Conservation (phyloP, 768 basidiomycete genomes). For the Dentipellis sp. region DNA sequence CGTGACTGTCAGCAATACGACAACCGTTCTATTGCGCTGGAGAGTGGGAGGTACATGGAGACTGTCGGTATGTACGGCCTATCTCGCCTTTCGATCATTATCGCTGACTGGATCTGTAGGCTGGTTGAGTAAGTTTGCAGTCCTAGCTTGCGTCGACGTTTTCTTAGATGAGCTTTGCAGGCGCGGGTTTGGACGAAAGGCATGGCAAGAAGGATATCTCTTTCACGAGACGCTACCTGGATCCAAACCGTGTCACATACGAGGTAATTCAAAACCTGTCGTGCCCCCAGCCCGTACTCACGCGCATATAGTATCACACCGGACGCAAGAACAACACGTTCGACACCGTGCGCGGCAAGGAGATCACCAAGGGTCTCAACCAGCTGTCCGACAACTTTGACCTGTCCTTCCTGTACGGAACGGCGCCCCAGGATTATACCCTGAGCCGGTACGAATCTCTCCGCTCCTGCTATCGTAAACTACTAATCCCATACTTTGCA, state of each 20-base stretch:
- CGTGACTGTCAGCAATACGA: slow-evolving; percentile 73
- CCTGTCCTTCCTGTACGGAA: slow-evolving; percentile 55
- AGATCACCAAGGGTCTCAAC: slow-evolving; percentile 47
- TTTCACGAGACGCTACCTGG: slow-evolving; percentile 67
- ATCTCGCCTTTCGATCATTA: slow-evolving; percentile 29
- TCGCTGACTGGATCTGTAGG: slow-evolving; percentile 39
- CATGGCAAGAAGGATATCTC: slow-evolving; percentile 39
- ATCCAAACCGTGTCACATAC: slow-evolving; percentile 70
- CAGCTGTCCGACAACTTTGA: slow-evolving; percentile 50
- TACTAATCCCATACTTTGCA: slow-evolving; percentile 16
- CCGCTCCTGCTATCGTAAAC: background rate
- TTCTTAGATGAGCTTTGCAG: slow-evolving; percentile 17
- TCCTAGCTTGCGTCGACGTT: background rate
- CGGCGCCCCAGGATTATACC: slow-evolving; percentile 69
- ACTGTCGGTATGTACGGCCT: slow-evolving; percentile 54
- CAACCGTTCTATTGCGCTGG: slow-evolving; percentile 66
- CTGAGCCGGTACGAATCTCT: slow-evolving; percentile 37
- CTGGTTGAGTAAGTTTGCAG: background rate
- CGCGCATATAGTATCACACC: slow-evolving; percentile 51
- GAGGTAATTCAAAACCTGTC: slow-evolving; percentile 31
- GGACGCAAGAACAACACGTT: slow-evolving; percentile 40
- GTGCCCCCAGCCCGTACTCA: background rate
- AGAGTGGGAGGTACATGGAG: slow-evolving; percentile 89
- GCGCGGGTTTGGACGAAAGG: slow-evolving; percentile 36
- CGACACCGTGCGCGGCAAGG: slow-evolving; percentile 45